Conservation (phyloP, 495 filamentous ascomycete genomes). For the Neurospora sp. region DNA sequence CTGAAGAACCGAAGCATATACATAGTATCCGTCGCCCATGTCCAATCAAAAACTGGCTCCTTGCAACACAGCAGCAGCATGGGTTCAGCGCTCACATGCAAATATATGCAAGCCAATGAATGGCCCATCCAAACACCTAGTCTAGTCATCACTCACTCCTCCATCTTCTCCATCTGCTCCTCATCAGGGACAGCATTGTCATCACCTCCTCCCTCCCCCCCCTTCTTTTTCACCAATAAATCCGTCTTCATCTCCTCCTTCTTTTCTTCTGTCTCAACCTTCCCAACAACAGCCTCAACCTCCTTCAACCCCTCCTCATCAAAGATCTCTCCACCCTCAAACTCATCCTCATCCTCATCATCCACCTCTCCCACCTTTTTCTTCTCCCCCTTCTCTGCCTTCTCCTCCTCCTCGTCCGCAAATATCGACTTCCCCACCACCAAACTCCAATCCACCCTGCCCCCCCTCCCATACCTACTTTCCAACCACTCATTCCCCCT, state of each 20-base stretch:
- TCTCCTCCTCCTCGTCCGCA: not conserved
- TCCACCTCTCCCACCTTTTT: not conserved
- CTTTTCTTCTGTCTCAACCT: not conserved
- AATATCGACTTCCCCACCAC: constrained; percentile 3
- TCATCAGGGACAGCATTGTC: constrained; percentile 2
- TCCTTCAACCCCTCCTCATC: constrained; percentile 12
- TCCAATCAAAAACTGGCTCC: not conserved
- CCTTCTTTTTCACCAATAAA: constrained; percentile 1
- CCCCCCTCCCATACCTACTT: constrained; percentile 62
- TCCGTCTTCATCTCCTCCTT: constrained; percentile 3
- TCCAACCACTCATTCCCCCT: constrained; percentile 84
- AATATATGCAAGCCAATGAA: not conserved
- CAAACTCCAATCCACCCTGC: constrained; percentile 81
- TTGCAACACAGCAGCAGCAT: not conserved
- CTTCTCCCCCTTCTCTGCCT: not conserved
- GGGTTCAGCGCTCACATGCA: not conserved
- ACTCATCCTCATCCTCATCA: constrained; percentile 5
- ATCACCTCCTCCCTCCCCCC: not conserved
- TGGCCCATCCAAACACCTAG: not conserved
- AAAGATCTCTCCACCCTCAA: constrained; percentile 8
- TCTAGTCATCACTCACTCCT: not conserved
- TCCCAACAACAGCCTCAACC: constrained; percentile 7
- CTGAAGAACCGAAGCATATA: not conserved
- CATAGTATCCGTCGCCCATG: not conserved
- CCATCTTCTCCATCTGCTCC: not conserved